These are phyloP conservation scores for Bipolaris sorokiniana DNA, from an alignment of 2,329 filamentous ascomycete genomes.

Conservation along the genomic window DNA sequence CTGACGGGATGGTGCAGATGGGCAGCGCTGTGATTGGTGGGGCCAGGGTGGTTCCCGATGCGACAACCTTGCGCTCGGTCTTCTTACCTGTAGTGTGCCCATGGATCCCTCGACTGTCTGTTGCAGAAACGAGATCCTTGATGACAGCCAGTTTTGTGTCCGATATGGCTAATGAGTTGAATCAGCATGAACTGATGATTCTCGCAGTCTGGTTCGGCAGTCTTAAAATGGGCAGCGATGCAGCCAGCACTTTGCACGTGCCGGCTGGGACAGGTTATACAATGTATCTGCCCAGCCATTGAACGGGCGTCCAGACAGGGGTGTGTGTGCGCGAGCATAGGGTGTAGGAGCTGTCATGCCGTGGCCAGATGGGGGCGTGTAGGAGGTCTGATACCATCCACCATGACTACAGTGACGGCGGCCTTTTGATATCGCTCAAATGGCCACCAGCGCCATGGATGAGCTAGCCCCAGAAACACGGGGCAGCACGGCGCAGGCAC, in stretches of 20 bases:
- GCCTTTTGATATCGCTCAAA: neutral
- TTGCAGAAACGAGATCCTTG: conserved; percentile 4
- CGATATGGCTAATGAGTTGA: neutral
- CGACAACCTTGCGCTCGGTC: conserved; percentile 29
- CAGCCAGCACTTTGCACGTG: neutral
- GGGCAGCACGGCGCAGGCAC: neutral
- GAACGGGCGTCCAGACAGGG: neutral
- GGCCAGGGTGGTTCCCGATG: conserved; percentile 16
- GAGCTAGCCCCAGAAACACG: neutral
- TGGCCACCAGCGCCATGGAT: neutral
- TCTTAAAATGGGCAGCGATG: neutral
- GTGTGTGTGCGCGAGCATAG: conserved; percentile 1
- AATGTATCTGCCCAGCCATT: neutral
- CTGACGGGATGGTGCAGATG: conserved; percentile 23
- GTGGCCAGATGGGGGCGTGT: conserved; percentile 9
- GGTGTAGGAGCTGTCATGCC: neutral
- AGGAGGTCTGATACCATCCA: conserved; percentile 11
- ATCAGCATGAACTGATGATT: neutral
- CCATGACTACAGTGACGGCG: conserved; percentile 2
- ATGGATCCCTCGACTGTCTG: conserved; percentile 6
- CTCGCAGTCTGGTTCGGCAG: neutral
- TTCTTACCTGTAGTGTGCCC: conserved; percentile 22
- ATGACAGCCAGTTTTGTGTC: neutral
- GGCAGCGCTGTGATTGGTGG: conserved; percentile 21
- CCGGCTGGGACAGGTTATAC: neutral